Base-by-base conservation (phyloP, 2,329 filamentous ascomycete genomes). In the Thermochaetoides dissita region DNA sequence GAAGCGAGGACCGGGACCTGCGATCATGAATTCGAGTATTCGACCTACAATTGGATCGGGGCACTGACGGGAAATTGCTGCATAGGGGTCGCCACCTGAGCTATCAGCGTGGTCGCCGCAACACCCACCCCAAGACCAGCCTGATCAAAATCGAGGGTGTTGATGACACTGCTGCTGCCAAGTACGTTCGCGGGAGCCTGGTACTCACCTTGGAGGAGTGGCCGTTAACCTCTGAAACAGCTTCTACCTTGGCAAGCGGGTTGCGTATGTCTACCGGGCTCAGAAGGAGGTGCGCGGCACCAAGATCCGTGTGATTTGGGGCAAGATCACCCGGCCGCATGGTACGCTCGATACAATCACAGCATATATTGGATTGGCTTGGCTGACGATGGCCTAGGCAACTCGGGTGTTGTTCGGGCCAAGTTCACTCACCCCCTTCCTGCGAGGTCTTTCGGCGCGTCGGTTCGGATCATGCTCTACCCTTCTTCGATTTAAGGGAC, bases 141-240 rank as follows among this genome's bases (percentile, higher is more conserved):
- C 76, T 96, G 71, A 83, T 98, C 73, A 91, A 95, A 81, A 94
- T 98, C 63, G 89, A 98, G 78, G 89, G 89, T 68, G 91, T 96
- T 60, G 87, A 94, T 61, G 78, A 84, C 75, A 79, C 83, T 62
- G 74, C 84, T 61, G 85, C 81, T 64, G 89, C 91, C 69, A 84
- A 81, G 79, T 88, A 81, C 55, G 77, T 73, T 50, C 34, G 11
- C 17, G 47, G 4, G 28, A 38, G 24, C 10, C 11, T 10, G 11
- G 17, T 38, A 8, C 17, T 10, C 8, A 28, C 6, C 10, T 30
- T 32, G 28, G 33, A 36, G 39, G 30, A 40, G 31, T 42, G 33
- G 45, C 38, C 41, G 49, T 55, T 59, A 51, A 60, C 47, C 30
- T 33, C 43, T 37, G 39, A 49, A 47, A 46, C 56, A 76, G 72